Conservation (phyloP, 768 basidiomycete species). For the Royoungia palumana region DNA sequence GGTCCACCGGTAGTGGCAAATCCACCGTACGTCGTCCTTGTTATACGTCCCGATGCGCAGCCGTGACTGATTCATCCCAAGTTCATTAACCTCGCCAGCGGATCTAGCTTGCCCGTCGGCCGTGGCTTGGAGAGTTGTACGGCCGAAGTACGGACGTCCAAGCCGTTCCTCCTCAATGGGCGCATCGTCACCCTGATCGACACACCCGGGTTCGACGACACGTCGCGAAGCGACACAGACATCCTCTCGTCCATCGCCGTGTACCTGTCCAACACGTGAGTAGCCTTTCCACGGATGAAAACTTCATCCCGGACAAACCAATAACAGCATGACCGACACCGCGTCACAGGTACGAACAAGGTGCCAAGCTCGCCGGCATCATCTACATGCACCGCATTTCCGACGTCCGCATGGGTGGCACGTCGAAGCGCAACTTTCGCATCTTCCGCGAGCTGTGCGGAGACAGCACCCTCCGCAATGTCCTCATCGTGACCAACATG, state of each 20-base stretch:
- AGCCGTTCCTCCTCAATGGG: constrained; percentile 45
- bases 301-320: too few species aligned
- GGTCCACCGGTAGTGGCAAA: constrained; percentile 36
- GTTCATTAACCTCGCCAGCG: constrained; percentile 56
- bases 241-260: constrained; percentile 49
- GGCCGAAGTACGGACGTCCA: constrained; percentile 39
- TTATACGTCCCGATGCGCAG: not conserved
- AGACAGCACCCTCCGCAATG: constrained; percentile 44
- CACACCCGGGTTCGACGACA: constrained; percentile 63
- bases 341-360: constrained; percentile 30
- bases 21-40: constrained; percentile 25
- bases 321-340: too few species aligned
- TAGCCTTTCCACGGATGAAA: not conserved
- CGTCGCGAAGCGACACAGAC: constrained; percentile 45
- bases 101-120: constrained; percentile 45
- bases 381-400: constrained; percentile 55
- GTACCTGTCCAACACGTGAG: constrained; percentile 34
- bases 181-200: constrained; percentile 49
- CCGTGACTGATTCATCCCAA: not conserved
- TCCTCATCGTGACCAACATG: constrained; percentile 54
- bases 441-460: constrained; percentile 56
- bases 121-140: constrained; percentile 51
- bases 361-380: constrained; percentile 45
- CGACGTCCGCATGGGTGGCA: constrained; percentile 49
- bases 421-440: constrained; percentile 48